phyloP scores from a whole-genome alignment of 176 grass and related monocot species.

The Bonia amplexicaulis region DNA sequence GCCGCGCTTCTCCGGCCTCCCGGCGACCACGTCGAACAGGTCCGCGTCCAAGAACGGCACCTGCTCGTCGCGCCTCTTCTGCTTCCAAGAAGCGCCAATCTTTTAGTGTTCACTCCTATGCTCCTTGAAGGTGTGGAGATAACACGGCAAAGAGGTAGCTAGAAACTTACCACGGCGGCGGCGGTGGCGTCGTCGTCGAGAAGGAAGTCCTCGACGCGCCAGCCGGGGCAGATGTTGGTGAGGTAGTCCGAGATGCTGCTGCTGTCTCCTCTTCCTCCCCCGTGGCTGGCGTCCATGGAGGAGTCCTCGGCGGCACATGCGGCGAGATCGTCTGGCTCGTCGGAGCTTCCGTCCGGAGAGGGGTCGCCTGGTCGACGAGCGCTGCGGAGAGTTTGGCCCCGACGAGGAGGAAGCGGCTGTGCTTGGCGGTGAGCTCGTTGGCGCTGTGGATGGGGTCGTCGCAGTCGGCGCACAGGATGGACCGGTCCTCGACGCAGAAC shows the following conservation, averaged over 20 bases:
- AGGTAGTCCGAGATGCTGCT: conserved; percentile 91
- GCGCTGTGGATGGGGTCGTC: conserved; percentile 76
- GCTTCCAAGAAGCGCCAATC: neutral
- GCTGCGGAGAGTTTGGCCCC: conserved; percentile 59
- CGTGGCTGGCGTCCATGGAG: neutral
- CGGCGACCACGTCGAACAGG: conserved; percentile 46
- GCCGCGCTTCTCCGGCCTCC: conserved; percentile 12
- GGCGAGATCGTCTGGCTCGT: neutral
- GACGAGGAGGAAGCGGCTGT: conserved; percentile 82
- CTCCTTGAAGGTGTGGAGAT: neutral
- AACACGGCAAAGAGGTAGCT: neutral
- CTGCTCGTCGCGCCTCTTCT: conserved; percentile 36
- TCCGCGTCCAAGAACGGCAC: conserved; percentile 62
- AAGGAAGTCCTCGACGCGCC: conserved; percentile 83
- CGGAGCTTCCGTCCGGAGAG: neutral
- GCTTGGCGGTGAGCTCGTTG: conserved; percentile 85
- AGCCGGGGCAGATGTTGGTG: conserved; percentile 81
- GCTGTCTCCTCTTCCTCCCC: neutral
- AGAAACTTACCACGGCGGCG: conserved; percentile 29
- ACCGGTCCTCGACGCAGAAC: conserved; percentile 97
- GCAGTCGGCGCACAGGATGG: conserved; percentile 90
- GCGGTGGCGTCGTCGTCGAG: conserved; percentile 39
- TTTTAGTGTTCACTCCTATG: neutral
- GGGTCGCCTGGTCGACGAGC: conserved; percentile 11
- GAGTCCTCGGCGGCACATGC: neutral